Evolutionary conservation across 306 rosid genomes (phyloP).

Genomic region (Dryas octopetala): DNA sequence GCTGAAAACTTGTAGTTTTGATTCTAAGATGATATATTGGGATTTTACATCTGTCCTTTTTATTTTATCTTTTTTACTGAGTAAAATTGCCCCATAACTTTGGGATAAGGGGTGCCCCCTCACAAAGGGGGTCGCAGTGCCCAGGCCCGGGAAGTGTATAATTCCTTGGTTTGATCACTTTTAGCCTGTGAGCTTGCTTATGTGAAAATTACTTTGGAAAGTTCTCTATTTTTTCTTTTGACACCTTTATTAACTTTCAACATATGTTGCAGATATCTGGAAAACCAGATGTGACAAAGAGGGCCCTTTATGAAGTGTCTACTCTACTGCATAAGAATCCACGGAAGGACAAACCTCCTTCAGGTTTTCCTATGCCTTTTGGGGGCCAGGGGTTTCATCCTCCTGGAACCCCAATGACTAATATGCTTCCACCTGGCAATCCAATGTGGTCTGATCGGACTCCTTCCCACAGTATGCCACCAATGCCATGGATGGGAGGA

Average conservation of each 20-base stretch:
- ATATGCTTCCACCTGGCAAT: conserved; percentile 24
- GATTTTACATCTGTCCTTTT: neutral
- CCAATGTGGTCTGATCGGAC: conserved; percentile 29
- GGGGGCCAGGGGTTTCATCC: conserved; percentile 32
- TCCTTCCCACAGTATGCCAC: conserved; percentile 11
- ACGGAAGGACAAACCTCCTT: conserved; percentile 34
- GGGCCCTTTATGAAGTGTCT: conserved; percentile 37
- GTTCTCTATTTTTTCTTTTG: neutral
- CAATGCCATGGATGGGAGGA: conserved; percentile 29
- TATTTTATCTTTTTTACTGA: neutral
- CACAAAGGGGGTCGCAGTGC: too few relatives aligned
- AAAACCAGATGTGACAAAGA: conserved; percentile 30
- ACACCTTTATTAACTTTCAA: conserved; percentile 18
- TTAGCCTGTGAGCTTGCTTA: neutral
- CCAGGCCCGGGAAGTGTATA: neutral
- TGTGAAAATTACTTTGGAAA: neutral
- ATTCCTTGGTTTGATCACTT: neutral
- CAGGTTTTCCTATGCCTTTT: conserved; percentile 21
- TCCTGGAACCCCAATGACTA: conserved; percentile 14
- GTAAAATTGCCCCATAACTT: too few relatives aligned
- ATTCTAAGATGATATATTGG: neutral
- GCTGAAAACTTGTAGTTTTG: neutral
- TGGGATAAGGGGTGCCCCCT: too few relatives aligned
- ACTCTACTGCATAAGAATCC: conserved; percentile 40
- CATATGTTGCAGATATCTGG: conserved; percentile 38